phyloP scores from a whole-genome alignment of 1,284 basidiomycete genomes.

The Tilletia setariae region DNA sequence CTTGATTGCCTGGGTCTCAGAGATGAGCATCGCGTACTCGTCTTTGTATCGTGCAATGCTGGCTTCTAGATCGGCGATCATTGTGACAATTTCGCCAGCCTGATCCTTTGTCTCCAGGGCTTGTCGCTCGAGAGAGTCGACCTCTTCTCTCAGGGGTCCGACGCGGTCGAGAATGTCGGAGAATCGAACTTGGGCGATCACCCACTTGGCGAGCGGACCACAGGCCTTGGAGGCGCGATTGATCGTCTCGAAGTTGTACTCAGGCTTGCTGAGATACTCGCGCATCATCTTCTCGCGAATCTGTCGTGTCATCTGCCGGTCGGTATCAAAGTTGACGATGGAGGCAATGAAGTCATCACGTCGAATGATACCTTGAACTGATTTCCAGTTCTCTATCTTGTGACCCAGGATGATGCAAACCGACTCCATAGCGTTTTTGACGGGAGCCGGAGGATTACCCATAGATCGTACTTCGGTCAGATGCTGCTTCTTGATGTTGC shows the following conservation, averaged over 20 bases:
- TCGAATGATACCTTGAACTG: constrained; percentile 92
- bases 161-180: constrained; percentile 98
- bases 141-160: constrained; percentile 92
- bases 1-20: constrained; percentile 95
- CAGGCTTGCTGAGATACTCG: constrained; percentile 85
- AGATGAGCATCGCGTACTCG: constrained; percentile 94
- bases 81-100: constrained; percentile 80
- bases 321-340: constrained; percentile 96
- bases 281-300: constrained; percentile 88
- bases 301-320: constrained; percentile 79
- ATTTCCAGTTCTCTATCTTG: constrained; percentile 94
- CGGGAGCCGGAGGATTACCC: constrained; percentile 96
- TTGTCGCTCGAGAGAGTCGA: constrained; percentile 84
- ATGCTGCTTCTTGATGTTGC: constrained; percentile 95
- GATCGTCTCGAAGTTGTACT: constrained; percentile 92
- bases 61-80: constrained; percentile 86
- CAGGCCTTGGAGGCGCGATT: constrained; percentile 95
- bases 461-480: constrained; percentile 96
- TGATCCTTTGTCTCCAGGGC: constrained; percentile 90
- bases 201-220: constrained; percentile 97
- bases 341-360: constrained; percentile 95
- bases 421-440: constrained; percentile 98
- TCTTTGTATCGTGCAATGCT: constrained; percentile 94
- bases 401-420: constrained; percentile 97
- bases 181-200: constrained; percentile 91